Evolutionary conservation across 768 basidiomycete genomes (phyloP).

Genomic region (Coprinopsis cinerea): DNA sequence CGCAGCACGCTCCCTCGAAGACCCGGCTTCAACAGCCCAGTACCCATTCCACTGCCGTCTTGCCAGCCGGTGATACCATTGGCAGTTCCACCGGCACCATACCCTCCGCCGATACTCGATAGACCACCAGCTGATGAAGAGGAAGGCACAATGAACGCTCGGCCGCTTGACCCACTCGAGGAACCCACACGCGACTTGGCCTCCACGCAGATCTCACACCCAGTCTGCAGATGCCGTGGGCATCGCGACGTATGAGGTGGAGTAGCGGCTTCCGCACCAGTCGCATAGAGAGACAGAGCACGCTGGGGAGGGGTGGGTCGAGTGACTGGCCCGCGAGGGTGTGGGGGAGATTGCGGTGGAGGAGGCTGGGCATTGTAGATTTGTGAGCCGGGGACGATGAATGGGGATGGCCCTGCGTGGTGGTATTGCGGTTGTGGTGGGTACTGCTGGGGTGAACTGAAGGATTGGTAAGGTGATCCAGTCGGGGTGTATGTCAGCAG

Average conservation of each 20-base stretch:
- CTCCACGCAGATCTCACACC: conserved; percentile 74
- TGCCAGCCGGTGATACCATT: conserved; percentile 58
- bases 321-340: conserved; percentile 13
- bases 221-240: conserved; percentile 65
- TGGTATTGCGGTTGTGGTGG: conserved; percentile 13
- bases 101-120: background rate
- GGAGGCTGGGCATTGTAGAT: background rate
- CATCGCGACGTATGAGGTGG: conserved; percentile 61
- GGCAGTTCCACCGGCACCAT: conserved; percentile 1
- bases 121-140: background rate
- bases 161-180: conserved; percentile 17
- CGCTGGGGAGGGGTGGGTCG: conserved; percentile 31
- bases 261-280: conserved; percentile 58
- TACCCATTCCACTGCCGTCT: conserved; percentile 69
- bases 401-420: conserved; percentile 4
- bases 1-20: conserved; percentile 53
- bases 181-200: conserved; percentile 35
- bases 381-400: conserved; percentile 5
- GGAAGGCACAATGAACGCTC: background rate
- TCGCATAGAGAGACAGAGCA: conserved; percentile 46
- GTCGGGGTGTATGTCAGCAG: conserved; percentile 14
- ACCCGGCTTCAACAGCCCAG: conserved; percentile 56
- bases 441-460: background rate
- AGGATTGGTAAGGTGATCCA: background rate
- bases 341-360: conserved; percentile 13